Base-by-base conservation (phyloP, 805 yeast species). In the Myxozyma monticola region DNA sequence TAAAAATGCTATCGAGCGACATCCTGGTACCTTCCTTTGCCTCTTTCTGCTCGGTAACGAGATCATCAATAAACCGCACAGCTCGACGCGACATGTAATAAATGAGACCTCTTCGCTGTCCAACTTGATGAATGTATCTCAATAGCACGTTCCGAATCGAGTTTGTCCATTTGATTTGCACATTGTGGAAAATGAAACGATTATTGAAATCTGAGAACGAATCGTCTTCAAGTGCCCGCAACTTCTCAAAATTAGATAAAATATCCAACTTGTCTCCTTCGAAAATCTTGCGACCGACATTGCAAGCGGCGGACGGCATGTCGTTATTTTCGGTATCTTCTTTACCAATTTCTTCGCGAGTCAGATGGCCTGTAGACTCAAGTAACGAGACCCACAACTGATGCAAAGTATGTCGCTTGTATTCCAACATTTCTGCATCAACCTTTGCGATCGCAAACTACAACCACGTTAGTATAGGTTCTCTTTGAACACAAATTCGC, bases 141-240 rank as follows among this genome's bases (percentile, higher is more conserved):
- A 78, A 76, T 38, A 88, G 69, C 10, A 78, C 70, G 60, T 88
- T 80, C 48, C 96, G 71, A 8, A 82, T 76, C 2, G 70, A 63
- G 53, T 85, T 82, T 65, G 85, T 84, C 96, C 96, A 89, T 59
- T 81, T 85, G 59, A 89, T 64, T 60, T 83, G 79, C 65, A 88
- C 74, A 48, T 84, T 80, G 59, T 88, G 89, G 20, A 88, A 69
- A 51, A 83, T 78, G 65, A 84, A 88, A 42, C 88, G 71, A 64
- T 90, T 89, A 51, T 76, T 77, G 67, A 79, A 85, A 15, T 56
- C 59, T 22, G 45, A 49, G 22, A 38, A 31, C 12, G 34, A 17
- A 20, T 57, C 51, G 3, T 43, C 40, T 20, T 46, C 59, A 1
- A 48, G 40, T 4, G 34, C 34, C 12, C 39, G 24, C 3, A 41